Base-by-base conservation (phyloP, 495 filamentous ascomycete genomes). In the Annulohypoxylon stygium region DNA sequence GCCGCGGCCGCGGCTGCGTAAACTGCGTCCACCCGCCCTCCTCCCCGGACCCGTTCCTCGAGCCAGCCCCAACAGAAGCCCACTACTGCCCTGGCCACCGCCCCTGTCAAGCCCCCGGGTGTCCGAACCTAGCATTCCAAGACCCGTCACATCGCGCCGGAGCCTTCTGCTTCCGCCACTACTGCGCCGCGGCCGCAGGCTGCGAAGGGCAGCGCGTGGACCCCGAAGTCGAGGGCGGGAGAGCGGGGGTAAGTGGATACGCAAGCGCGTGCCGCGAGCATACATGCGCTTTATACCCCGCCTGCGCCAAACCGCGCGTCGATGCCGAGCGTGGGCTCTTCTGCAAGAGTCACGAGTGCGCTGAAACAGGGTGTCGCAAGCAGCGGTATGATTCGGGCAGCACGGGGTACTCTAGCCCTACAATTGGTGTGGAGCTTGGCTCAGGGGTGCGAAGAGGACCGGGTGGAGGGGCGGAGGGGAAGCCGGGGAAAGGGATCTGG, bases 291-390 rank as follows among this genome's bases (percentile, higher is more conserved):
- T 20, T 71, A 18, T 58, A 59, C 45, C 70, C 71, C n/a, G 4
- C 37, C 9, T 74, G 71, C 48, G 4, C 20, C 0, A 30, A 48
- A 18, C 61, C 65, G 4, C 71, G 71, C 36, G 66, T 39, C 36
- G 54, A 61, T 34, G n/a, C 36, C n/a, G 11, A 9, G 2, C 51
- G 37, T 11, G 54, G 71, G 20, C 48, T 74, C n/a, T 74, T 69
- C 55, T 70, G 71, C 66, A 37, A 48, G 30, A 41, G 36, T 55
- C 65, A 74, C 55, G 71, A 61, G 61, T 74, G 71, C 61, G 53
- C 51, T 0, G 71, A 74, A 0, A 12, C 10, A 6, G 37, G n/a
- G 10, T 74, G 71, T 33, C 53, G 66, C 3, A 62, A 51, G 61
- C 71, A 73, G 70, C 54, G 43, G 41, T 68, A 73, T 43, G 70